Conservation (phyloP, 805 yeast species). For the Maudiozyma serrabonitensis region DNA sequence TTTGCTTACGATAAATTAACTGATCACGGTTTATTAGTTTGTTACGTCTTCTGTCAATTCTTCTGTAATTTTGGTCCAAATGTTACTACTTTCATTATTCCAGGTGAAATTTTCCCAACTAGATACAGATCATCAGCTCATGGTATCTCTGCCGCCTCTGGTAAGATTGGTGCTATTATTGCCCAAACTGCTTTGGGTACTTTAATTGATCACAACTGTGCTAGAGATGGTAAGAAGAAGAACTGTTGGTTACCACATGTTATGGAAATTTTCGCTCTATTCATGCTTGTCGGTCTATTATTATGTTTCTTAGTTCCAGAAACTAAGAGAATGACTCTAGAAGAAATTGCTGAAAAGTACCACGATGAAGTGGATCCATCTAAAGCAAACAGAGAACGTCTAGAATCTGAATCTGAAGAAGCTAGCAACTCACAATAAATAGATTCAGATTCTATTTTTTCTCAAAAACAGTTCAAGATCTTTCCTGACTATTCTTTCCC, state of each 20-base stretch:
- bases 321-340: conserved; percentile 85
- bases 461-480: no score
- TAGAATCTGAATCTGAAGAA: neutral
- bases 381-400: conserved; percentile 35
- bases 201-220: conserved; percentile 68
- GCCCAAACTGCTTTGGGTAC: conserved; percentile 87
- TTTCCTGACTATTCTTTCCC: no score
- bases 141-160: conserved; percentile 87
- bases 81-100: conserved; percentile 81
- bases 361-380: conserved; percentile 65
- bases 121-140: conserved; percentile 94
- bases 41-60: conserved; percentile 74
- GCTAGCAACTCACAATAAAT: neutral
- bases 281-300: conserved; percentile 74
- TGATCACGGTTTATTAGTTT: conserved; percentile 57
- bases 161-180: conserved; percentile 88
- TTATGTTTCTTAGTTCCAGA: conserved; percentile 69
- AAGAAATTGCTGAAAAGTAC: conserved; percentile 67
- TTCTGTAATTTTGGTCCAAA: conserved; percentile 92
- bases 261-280: conserved; percentile 86
- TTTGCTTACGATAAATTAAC: conserved; percentile 68
- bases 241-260: conserved; percentile 86
- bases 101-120: conserved; percentile 90
- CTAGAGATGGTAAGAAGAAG: conserved; percentile 35
- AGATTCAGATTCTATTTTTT: neutral